Conservation (phyloP, 164 flowering plant species). For the Macadamia integrifolia region DNA sequence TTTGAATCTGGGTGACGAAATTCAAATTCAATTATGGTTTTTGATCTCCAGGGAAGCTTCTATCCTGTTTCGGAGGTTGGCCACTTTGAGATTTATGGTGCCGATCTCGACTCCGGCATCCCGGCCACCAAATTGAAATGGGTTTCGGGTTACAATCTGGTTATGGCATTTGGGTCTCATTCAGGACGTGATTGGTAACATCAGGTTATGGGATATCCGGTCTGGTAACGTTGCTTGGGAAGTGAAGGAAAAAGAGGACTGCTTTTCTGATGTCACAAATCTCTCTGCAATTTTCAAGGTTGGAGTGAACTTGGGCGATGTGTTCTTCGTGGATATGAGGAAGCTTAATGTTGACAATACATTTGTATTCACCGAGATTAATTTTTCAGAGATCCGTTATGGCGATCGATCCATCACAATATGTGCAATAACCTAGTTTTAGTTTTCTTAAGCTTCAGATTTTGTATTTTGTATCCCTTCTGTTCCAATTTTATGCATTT, state of each 20-base stretch:
- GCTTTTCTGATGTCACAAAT: conserved; percentile 69
- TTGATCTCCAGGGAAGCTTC: conserved; percentile 42
- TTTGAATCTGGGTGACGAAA: conserved; percentile 83
- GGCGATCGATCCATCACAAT: too few species aligned
- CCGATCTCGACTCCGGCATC: conserved; percentile 68
- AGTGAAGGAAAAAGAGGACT: conserved; percentile 60
- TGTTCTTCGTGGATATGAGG: conserved; percentile 64
- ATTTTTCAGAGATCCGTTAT: too few species aligned
- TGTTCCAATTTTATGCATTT: too few species aligned
- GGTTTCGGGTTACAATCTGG: conserved; percentile 44
- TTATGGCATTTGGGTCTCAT: conserved; percentile 88
- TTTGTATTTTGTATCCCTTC: too few species aligned
- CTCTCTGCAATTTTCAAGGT: conserved; percentile 38
- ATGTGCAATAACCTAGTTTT: too few species aligned
- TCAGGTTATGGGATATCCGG: conserved; percentile 79
- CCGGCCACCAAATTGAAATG: conserved; percentile 83
- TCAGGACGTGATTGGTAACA: conserved; percentile 65
- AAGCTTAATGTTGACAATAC: conserved; percentile 36
- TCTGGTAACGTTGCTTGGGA: conserved; percentile 61
- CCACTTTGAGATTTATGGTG: conserved; percentile 68
- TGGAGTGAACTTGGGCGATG: conserved; percentile 43
- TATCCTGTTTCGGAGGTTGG: conserved; percentile 62
- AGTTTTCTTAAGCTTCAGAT: too few species aligned
- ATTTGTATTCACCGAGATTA: conserved; percentile 5
- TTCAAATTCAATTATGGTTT: conserved; percentile 86